phyloP scores from a whole-genome alignment of 768 basidiomycete species.

The Punctularia strigosozonata region DNA sequence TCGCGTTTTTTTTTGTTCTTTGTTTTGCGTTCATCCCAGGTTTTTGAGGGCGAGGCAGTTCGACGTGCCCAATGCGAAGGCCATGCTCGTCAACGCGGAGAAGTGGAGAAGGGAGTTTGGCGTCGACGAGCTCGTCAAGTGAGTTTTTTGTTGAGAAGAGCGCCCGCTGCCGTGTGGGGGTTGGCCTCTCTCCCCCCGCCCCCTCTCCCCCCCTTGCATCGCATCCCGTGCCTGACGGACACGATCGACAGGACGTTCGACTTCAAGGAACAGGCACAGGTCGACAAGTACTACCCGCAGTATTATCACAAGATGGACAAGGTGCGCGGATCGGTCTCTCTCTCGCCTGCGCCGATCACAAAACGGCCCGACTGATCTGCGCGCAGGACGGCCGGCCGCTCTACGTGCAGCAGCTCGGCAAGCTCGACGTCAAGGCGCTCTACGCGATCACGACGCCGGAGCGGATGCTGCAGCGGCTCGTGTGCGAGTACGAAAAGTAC shows the following conservation, averaged over 20 bases:
- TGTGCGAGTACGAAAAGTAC: constrained; percentile 90
- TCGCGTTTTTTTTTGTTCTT: background rate
- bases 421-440: constrained; percentile 77
- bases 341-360: background rate
- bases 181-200: background rate
- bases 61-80: constrained; percentile 69
- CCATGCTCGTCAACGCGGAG: constrained; percentile 74
- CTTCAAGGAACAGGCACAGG: constrained; percentile 71
- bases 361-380: background rate
- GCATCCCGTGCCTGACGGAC: background rate
- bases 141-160: no score
- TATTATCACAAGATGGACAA: constrained; percentile 95
- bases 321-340: constrained; percentile 27
- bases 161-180: no score
- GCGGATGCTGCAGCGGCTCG: constrained; percentile 79
- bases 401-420: constrained; percentile 89
- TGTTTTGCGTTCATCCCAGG: constrained; percentile 22
- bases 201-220: constrained; percentile 2
- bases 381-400: constrained; percentile 87
- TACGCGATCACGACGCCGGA: constrained; percentile 77
- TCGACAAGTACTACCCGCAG: constrained; percentile 91
- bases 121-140: constrained; percentile 66
- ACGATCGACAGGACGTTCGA: constrained; percentile 56
- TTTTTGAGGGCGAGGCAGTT: constrained; percentile 93
- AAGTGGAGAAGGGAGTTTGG: constrained; percentile 85